phyloP scores from a whole-genome alignment of 495 filamentous ascomycete genomes.

The Penicillium herquei region DNA sequence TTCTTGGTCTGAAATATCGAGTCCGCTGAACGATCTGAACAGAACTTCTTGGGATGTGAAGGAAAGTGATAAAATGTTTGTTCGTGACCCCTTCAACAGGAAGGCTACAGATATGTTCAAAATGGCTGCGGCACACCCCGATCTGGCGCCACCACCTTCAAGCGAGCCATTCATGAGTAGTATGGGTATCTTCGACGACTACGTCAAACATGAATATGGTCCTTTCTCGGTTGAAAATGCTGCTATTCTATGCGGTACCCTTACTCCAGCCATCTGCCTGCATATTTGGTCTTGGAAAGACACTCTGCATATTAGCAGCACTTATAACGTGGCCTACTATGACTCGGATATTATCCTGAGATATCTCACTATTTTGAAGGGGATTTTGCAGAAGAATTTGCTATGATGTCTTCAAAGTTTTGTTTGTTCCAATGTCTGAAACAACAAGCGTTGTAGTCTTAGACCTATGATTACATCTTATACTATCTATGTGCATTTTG shows the following conservation, averaged over 20 bases:
- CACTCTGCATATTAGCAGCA: neutral
- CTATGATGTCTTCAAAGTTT: too few species aligned
- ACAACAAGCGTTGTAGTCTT: too few species aligned
- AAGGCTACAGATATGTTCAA: neutral
- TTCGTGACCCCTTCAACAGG: neutral
- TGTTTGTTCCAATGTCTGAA: too few species aligned
- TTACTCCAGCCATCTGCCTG: neutral
- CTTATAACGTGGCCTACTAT: neutral
- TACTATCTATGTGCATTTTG: too few species aligned
- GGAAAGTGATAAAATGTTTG: neutral
- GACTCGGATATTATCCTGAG: neutral
- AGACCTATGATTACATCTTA: too few species aligned
- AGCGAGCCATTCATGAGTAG: neutral
- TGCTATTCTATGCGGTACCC: neutral
- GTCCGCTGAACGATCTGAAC: neutral
- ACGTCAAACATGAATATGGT: neutral
- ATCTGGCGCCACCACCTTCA: neutral
- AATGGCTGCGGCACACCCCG: neutral
- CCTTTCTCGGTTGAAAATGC: neutral
- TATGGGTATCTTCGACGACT: neutral
- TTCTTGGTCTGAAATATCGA: neutral
- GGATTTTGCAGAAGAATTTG: neutral
- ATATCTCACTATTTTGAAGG: neutral
- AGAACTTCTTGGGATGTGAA: neutral
- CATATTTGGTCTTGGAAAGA: neutral